Evolutionary conservation across 1,139 yeast species (phyloP).

Genomic region (Hanseniaspora sp.): DNA sequence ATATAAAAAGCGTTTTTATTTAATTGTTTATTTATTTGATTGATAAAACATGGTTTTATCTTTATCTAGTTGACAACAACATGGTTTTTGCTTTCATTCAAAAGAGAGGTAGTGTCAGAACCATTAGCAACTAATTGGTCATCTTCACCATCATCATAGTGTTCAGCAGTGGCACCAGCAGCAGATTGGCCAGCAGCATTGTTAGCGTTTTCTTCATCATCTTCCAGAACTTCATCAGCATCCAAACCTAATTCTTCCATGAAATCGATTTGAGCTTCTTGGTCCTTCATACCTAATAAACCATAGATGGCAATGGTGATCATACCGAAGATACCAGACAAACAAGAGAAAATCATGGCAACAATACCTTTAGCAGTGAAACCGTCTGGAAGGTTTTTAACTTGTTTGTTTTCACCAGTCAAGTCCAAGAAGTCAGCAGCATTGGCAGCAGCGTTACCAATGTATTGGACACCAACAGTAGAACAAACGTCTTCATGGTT

Average conservation of each 20-base stretch:
- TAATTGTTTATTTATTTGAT: too few species aligned
- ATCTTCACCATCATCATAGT: too few species aligned
- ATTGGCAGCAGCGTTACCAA: conserved; percentile 86
- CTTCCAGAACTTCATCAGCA: too few species aligned
- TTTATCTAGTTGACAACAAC: too few species aligned
- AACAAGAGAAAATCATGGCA: conserved; percentile 69
- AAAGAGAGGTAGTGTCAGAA: too few species aligned
- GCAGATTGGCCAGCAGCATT: too few species aligned
- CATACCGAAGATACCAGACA: conserved; percentile 73
- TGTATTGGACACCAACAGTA: conserved; percentile 37
- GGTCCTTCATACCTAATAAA: conserved; percentile 57
- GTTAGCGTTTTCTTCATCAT: too few species aligned
- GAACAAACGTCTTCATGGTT: conserved; percentile 53
- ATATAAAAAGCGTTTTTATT: too few species aligned
- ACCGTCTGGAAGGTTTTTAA: conserved; percentile 57
- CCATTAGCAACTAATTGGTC: too few species aligned
- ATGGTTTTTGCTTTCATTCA: too few species aligned
- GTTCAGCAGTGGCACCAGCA: too few species aligned
- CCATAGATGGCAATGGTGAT: conserved; percentile 71
- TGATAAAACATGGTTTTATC: too few species aligned
- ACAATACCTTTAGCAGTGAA: conserved; percentile 85
- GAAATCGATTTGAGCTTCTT: conserved; percentile 34
- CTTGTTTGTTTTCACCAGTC: conserved; percentile 61
- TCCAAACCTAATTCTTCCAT: conserved; percentile 41
- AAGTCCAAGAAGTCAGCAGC: conserved; percentile 50